Conservation (phyloP, 2,329 filamentous ascomycete genomes). For the Ophiostoma quercus region DNA sequence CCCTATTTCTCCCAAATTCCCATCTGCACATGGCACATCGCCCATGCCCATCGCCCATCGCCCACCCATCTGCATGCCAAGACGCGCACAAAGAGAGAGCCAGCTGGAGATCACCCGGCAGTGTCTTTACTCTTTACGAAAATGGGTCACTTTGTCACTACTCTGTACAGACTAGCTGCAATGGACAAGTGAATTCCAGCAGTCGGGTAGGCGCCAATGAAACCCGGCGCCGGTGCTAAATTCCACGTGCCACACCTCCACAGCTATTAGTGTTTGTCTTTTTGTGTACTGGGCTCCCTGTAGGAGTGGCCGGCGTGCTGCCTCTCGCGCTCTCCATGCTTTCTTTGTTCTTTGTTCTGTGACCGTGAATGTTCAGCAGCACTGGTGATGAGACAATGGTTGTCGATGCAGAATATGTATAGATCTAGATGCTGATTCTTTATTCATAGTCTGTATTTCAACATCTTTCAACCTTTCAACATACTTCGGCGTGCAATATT, state of each 20-base stretch:
- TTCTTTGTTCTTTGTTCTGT: neutral
- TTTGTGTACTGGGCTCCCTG: neutral
- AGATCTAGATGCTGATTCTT: too few species aligned
- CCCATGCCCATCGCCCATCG: too few species aligned
- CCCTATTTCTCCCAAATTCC: neutral
- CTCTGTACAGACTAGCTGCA: neutral
- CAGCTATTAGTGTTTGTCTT: neutral
- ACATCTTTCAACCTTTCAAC: too few species aligned
- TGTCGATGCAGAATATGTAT: neutral
- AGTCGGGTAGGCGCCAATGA: slow-evolving; percentile 14
- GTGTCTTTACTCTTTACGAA: neutral
- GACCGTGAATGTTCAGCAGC: neutral
- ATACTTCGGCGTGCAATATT: too few species aligned
- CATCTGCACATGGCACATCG: neutral
- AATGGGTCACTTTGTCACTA: neutral
- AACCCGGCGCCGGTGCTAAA: slow-evolving; percentile 14
- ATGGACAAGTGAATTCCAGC: slow-evolving; percentile 13
- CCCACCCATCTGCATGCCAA: neutral
- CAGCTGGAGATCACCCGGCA: slow-evolving; percentile 13
- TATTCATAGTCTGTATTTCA: too few species aligned
- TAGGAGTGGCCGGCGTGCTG: neutral
- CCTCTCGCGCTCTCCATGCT: neutral
- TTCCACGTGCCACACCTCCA: slow-evolving; percentile 10
- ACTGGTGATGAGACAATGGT: neutral
- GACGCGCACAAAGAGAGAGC: slow-evolving; percentile 3